Base-by-base conservation (phyloP, 306 rosid species). In the Neltuma alba region DNA sequence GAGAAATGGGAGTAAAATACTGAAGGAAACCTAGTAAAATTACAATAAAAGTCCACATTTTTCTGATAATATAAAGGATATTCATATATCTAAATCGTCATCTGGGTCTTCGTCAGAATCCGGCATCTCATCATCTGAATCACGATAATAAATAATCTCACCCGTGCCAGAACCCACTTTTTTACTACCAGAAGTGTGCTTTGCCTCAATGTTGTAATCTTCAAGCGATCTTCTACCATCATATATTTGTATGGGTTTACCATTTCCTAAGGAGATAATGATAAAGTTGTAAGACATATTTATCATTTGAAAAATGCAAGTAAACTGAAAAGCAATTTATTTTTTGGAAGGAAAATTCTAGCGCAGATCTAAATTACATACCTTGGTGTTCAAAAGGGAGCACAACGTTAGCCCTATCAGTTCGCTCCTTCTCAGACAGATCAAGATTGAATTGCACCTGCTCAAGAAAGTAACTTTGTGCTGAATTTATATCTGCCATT, bases 311-410 rank as follows among this genome's bases (percentile, higher is more conserved):
- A 78, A 55, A 28, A 30, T n/a, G 42, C 9, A 45, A 68, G 2
- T 18, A 33, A 71, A 31, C 2, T 45, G 18, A 21, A 70, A 48
- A 30, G 33, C 28, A 48, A 5, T 6, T 3, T 5, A 16, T 9
- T 52, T 21, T 54, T 54, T 9, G 20, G 15, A 16, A 33, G 33
- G 7, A 27, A 27, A 44, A 2, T 25, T 20, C 16, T 25, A 2
- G 45, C 58, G 38, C 41, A 70, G 41, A 54, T 74, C 75, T 47
- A 74, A 74, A 77, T 67, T 71, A 64, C 74, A 70, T 82, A 92
- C 99, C 99, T 83, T 91, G 99, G 82, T 94, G 99, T 83, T 94
- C 97, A 79, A 94, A 94, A 70, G 99, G 97, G 76, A 94, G 97
- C 74, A 92, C 92, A 74, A 94, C 99, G 38, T 87, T 89, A 65